Conservation (phyloP, 2,329 filamentous ascomycete species). For the Myriangium duriaei region DNA sequence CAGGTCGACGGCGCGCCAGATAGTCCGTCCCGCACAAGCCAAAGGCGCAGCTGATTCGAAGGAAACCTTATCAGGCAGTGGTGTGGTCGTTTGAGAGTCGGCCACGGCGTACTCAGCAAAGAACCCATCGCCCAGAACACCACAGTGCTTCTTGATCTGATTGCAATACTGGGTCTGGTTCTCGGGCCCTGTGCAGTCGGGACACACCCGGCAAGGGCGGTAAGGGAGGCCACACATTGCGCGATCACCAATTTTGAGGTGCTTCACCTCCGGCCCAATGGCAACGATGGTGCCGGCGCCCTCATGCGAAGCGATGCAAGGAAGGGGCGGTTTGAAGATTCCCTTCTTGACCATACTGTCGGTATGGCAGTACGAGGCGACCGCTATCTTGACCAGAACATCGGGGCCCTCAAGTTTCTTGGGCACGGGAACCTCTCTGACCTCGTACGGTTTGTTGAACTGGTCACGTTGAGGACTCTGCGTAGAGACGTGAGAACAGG, state of each 20-base stretch:
- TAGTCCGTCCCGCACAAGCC: conserved; percentile 43
- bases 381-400: conserved; percentile 48
- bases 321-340: conserved; percentile 36
- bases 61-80: conserved; percentile 36
- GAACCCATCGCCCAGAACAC: conserved; percentile 40
- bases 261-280: conserved; percentile 28
- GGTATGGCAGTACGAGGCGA: conserved; percentile 51
- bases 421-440: conserved; percentile 39
- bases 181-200: conserved; percentile 39
- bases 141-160: conserved; percentile 33
- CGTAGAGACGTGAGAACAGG: not conserved
- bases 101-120: conserved; percentile 45
- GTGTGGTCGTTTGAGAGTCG: conserved; percentile 35
- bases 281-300: conserved; percentile 43
- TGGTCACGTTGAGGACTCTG: conserved; percentile 14
- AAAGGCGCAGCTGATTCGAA: conserved; percentile 43
- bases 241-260: conserved; percentile 39
- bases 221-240: conserved; percentile 45
- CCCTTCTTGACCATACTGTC: conserved; percentile 44
- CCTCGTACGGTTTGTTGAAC: conserved; percentile 43
- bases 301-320: conserved; percentile 45
- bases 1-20: conserved; percentile 36
- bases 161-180: conserved; percentile 42
- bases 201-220: conserved; percentile 41
- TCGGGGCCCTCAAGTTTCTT: conserved; percentile 36